Conservation (phyloP, 208 protist genomes). For the Crithidia sp. region DNA sequence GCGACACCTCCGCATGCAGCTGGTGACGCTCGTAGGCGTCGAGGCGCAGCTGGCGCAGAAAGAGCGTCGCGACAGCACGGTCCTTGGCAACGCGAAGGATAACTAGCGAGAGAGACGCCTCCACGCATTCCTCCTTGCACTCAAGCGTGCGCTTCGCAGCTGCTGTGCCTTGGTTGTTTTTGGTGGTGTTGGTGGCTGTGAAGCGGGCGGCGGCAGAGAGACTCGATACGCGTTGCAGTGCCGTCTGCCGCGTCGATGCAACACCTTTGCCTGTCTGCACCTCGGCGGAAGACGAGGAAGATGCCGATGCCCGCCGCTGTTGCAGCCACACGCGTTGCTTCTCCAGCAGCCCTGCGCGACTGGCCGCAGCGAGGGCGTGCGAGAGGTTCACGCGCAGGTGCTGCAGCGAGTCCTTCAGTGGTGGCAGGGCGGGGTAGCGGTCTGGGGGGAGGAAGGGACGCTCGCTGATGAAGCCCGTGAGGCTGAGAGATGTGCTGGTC, state of each 20-base stretch:
- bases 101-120: constrained; percentile 63
- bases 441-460: constrained; percentile 45
- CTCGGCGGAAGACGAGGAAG: not conserved
- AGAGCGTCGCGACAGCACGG: constrained; percentile 58
- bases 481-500: not conserved
- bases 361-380: constrained; percentile 26
- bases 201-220: not conserved
- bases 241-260: constrained; percentile 14
- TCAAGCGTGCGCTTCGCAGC: not conserved
- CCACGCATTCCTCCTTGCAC: constrained; percentile 8
- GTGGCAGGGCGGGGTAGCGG: constrained; percentile 36
- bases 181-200: not conserved
- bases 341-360: constrained; percentile 22
- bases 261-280: not conserved
- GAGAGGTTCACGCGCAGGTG: constrained; percentile 41
- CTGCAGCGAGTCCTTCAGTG: constrained; percentile 18
- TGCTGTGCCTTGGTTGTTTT: not conserved
- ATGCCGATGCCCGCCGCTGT: not conserved
- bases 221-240: constrained; percentile 27
- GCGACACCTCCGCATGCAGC: constrained; percentile 44
- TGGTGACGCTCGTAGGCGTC: constrained; percentile 29
- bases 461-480: constrained; percentile 15
- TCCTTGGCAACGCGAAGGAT: constrained; percentile 62
- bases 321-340: constrained; percentile 28
- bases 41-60: constrained; percentile 69